Evolutionary conservation across 1,139 yeast genomes (phyloP).

Genomic region (Hansenula lynferdii): DNA sequence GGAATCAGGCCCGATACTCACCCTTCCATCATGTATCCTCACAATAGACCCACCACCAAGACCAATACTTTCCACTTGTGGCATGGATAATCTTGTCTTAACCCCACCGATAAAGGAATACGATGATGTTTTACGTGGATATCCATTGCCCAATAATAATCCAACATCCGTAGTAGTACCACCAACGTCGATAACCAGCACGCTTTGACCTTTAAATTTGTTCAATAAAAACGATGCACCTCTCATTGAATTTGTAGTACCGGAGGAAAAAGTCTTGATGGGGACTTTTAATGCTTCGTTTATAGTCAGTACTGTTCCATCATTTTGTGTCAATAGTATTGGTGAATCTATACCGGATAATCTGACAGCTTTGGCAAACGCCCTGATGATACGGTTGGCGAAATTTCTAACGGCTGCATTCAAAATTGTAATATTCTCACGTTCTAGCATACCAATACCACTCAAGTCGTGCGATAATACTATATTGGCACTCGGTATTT

Average conservation of each 20-base stretch:
- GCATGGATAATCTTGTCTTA: slow-evolving; percentile 39
- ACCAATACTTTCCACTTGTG: slow-evolving; percentile 38
- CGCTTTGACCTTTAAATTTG: slow-evolving; percentile 24
- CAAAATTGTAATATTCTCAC: slow-evolving; percentile 39
- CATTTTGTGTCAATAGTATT: slow-evolving; percentile 37
- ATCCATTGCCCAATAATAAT: slow-evolving; percentile 32
- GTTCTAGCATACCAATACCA: slow-evolving; percentile 35
- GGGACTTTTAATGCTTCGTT: slow-evolving; percentile 32
- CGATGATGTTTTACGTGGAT: slow-evolving; percentile 36
- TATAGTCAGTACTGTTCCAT: slow-evolving; percentile 36
- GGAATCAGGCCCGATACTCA: slow-evolving; percentile 39
- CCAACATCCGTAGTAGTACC: slow-evolving; percentile 45
- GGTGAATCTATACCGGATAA: slow-evolving; percentile 31
- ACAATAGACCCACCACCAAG: slow-evolving; percentile 42
- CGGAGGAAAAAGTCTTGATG: slow-evolving; percentile 38
- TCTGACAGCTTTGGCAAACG: slow-evolving; percentile 31
- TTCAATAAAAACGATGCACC: slow-evolving; percentile 38
- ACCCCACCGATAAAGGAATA: slow-evolving; percentile 37
- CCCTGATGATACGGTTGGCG: slow-evolving; percentile 31
- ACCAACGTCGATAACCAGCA: slow-evolving; percentile 38
- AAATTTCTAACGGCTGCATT: slow-evolving; percentile 37
- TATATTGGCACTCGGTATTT: slow-evolving; percentile 29
- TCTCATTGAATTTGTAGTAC: slow-evolving; percentile 42
- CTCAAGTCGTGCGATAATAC: slow-evolving; percentile 34
- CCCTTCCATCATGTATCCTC: slow-evolving; percentile 29